Base-by-base conservation (phyloP, 352 stramenopile species). In the Phytophthora tubulina region DNA sequence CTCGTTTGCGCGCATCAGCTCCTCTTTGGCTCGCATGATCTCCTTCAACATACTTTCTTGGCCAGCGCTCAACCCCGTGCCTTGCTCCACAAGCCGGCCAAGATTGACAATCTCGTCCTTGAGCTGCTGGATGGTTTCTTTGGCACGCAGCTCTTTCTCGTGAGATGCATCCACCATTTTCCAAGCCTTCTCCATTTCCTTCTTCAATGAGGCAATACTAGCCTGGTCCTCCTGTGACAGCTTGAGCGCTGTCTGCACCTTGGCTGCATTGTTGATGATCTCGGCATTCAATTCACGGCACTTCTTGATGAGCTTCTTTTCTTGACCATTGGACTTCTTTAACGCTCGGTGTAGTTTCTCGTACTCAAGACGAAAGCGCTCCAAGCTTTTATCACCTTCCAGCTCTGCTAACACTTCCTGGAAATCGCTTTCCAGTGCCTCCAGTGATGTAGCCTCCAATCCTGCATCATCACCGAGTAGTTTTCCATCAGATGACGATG, bases 291-390 rank as follows among this genome's bases (percentile, higher is more conserved):
- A 73, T 67, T 99, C 96, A 21, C 91, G 87, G 67, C 94, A 98
- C 69, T 99, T 99, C 68, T 98, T 97, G 52, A 98, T 96, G 31
- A 99, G 82, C 56, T 97, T 96, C 74, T 98, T 98, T 83, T 99
- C 96, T 72, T 99, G 96, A 1, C 87, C 89, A 59, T 98, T 96
- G 7, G 90, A 97, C 67, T 98, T 98, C 45, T 96, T 97, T 36
- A 99, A 85, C 17, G 95, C 93, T 38, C 94, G 90, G 66, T 98
- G 92, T 11, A 99, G 82, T 77, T 99, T 98, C 72, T 98, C 96
- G 72, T 99, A 99, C 77, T 99, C 96, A 21, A 97, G 75, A 3
- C 94, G 86, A 79, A 99, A 99, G 4, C 92, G 86, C 74, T 98
- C 95, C 35, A 99, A 83, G 33, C 79, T 96, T 73, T 97, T 96